Evolutionary conservation across 768 basidiomycete species (phyloP), one percentile per base, ranked within the genome.

Genomic region (Polyporus arcularius): DNA sequence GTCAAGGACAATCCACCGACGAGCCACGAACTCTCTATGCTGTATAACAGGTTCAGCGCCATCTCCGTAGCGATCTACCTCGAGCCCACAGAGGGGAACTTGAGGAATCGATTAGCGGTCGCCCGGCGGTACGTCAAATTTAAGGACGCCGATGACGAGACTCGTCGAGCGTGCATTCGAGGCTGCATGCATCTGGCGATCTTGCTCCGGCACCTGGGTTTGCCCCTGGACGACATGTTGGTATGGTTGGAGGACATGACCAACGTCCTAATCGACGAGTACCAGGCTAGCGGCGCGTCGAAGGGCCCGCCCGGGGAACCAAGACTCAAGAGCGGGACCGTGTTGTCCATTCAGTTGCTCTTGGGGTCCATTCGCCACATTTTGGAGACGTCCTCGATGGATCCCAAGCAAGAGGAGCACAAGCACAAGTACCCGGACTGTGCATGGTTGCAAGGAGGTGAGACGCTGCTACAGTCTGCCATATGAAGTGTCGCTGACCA

Each of bases 41-140:
- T 96, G 38, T 85, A 88, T 73, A 97, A 97, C 72, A 85, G 94
- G 9, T 85, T 92, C 67, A 85, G 83, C 51, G 87, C 90, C 11
- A 78, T 90, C 64, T 84, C 88, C 5, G 78, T 92, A 30, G 86
- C 85, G 4, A 79, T 90, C 45, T 82, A 87, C 65, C 81, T 97
- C 47, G 85, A 89, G 48, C 84, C 86, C 0, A 73, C 78, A 0
- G 69, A 76, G 1, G 65, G 76, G 2, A 80, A 81, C 21, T 73
- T 80, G 48, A 74, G 73, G 4, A 78, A 80, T 46, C 84, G 89
- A 15, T 72, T 95, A 43, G 73, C 79, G n/a, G 85, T 85, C 54
- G 87, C 89, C 6, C 83, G 80, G 16, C 80, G 80, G 30, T 93
- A 90, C 66, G 79, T 92, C 56, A 73, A 76, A 55, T 94, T 95